Base-by-base conservation (phyloP, 192 early-diverging fungal genomes). In the Umbelopsis sp. region DNA sequence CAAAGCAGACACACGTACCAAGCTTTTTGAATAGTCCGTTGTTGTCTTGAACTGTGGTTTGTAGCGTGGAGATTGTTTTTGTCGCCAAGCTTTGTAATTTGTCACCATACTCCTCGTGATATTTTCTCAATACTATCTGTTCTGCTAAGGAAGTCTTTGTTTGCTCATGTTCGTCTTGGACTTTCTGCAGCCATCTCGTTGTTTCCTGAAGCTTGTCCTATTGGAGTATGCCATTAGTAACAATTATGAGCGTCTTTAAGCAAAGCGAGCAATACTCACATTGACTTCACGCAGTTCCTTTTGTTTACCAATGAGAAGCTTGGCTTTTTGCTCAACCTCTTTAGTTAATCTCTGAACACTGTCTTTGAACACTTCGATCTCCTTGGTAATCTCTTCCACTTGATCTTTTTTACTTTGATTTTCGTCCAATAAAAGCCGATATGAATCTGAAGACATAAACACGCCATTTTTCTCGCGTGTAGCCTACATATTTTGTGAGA, bases 381-480 rank as follows among this genome's bases (percentile, higher is more conserved):
- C 51, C 2, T 61, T 61, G 1, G 64, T 69, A 22, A 87, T 71
- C 61, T 80, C 78, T 47, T 83, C 76, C 0, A 68, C 33, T n/a
- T 69, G 75, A 41, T 82, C 81, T 73, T 86, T 87, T 35, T 74
- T 64, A 7, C 76, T 61, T 47, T 83, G 76, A 49, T 46, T 82
- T 50, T 90, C 88, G 25, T 81, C 78, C 4, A 84, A 46, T n/a
- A 91, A 52, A 0, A 67, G 51, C 13, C 87, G 77, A 71, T 89
- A 92, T 18, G 84, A 86, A 68, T 96, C 86, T 12, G 74, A 75
- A 0, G 91, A 80, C 55, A 97, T 74, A 65, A 84, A 97, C 51
- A 96, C 88, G 0, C 97, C 97, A 49, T 90, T 90, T 66, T 91
- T 92, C 7, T 95, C 92, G 15, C 95, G 87, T 0, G 93, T 82